A percentile compares a stretch with the other conserved stretches of the same genome.
Conservation (phyloP, 495 filamentous ascomycete species). For the Penicillium cataractarum region DNA sequence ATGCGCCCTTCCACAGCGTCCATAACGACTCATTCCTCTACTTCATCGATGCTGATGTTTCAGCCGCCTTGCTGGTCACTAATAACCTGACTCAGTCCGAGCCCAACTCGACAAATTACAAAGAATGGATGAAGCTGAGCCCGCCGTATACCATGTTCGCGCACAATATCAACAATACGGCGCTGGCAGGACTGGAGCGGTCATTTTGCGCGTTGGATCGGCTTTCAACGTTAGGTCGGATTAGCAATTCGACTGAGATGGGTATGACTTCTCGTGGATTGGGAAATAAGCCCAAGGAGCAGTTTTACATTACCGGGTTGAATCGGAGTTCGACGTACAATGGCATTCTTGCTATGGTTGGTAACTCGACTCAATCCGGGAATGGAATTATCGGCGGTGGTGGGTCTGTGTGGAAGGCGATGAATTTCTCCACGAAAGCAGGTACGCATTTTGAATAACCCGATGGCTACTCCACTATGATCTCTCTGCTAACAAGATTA, state of each 20-base stretch:
- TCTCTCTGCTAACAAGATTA: constrained; percentile 7
- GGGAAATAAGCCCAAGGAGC: constrained; percentile 70
- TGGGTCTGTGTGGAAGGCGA: constrained; percentile 68
- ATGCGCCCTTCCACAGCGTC: constrained; percentile 69
- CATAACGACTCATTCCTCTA: constrained; percentile 56
- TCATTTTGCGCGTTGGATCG: constrained; percentile 75
- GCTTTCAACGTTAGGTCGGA: constrained; percentile 62
- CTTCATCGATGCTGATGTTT: constrained; percentile 79
- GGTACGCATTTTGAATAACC: constrained; percentile 50
- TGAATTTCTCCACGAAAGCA: constrained; percentile 74
- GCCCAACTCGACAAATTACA: constrained; percentile 41
- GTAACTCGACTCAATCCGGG: constrained; percentile 54
- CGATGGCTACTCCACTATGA: background rate
- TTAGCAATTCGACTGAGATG: constrained; percentile 55
- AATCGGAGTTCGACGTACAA: constrained; percentile 70
- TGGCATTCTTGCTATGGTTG: constrained; percentile 68
- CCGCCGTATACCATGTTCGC: constrained; percentile 81
- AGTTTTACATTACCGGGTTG: constrained; percentile 80
- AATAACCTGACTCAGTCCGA: constrained; percentile 62
- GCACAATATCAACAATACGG: constrained; percentile 61
- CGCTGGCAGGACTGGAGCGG: constrained; percentile 66
- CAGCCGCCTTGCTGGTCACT: constrained; percentile 76
- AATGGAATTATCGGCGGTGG: constrained; percentile 64
- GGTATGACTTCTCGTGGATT: constrained; percentile 68
- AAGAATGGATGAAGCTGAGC: constrained; percentile 57